Evolutionary conservation across 176 grass and related monocot genomes (phyloP), one percentile per base, ranked within the genome.

Genomic region (Dendrocalamus sinicus): DNA sequence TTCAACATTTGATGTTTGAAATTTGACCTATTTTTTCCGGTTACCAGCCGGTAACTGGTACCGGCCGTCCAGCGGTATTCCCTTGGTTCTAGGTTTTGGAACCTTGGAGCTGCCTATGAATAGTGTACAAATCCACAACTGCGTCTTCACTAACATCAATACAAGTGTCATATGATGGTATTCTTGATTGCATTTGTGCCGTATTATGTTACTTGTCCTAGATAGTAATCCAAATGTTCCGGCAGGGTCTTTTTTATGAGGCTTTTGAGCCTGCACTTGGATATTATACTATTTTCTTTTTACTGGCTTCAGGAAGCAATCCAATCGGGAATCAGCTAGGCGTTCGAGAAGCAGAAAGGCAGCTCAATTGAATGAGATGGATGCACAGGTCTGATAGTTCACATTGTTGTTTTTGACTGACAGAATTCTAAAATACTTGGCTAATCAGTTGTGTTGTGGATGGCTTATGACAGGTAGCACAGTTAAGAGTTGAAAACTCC

Each of bases 281-380:
- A 37, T 37, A 37, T 37, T 37, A 4, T 37, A 37, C 22, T 59
- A 30, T 3, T 35, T 72, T 20, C 2, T 52, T 13, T 73, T 22
- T 7, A 81, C 66, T 69, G 70, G 61, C 85, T 85, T 20, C 85
- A 97, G 95, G 90, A 97, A 94, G 86, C 89, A 92, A 88, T 97
- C 95, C 51, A 97, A 97, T 73, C 84, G 95, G 82, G 95, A 97
- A 80, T 97, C 95, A 16, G 95, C 95, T 57, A 91, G 91, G 84
- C 92, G 93, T 40, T 97, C 95, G 12, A 97, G 95, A 93, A 95
- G 89, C 85, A 97, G 95, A 90, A 97, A 95, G 63, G 85, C 93
- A 74, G 89, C 87, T 84, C 95, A 97, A 70, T 35, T 93, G 74
- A 93, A 81, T 91, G 95, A 97, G 72, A 85, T 97, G 26, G 95